phyloP scores from a whole-genome alignment of 257 asterid species.

The Solanum boliviense region DNA sequence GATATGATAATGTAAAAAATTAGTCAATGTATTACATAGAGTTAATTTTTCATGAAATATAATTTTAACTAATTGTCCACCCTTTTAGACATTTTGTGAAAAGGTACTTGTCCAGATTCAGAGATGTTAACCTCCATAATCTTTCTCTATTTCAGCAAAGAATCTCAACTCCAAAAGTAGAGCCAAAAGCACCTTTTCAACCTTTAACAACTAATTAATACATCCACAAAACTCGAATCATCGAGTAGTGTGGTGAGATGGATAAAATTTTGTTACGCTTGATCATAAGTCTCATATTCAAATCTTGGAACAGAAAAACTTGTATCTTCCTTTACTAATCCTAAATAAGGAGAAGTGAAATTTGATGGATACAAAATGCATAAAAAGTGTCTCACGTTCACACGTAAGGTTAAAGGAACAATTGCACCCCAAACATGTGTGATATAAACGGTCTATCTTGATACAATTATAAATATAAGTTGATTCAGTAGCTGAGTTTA shows the following conservation, averaged over 20 bases:
- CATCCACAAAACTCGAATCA: neutral
- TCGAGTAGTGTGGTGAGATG: neutral
- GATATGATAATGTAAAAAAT: too few relatives aligned
- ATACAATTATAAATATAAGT: neutral
- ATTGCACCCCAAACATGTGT: neutral
- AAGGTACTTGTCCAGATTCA: neutral
- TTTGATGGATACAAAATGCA: neutral
- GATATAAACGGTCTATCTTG: neutral
- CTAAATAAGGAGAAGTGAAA: neutral
- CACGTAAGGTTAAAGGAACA: neutral
- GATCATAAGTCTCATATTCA: neutral
- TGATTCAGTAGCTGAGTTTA: neutral
- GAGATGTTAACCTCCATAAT: neutral
- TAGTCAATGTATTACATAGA: neutral
- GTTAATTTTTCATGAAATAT: neutral
- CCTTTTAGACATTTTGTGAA: neutral
- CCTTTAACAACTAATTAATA: neutral
- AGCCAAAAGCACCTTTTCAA: neutral
- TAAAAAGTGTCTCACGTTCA: neutral
- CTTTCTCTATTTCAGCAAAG: neutral
- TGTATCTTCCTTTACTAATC: neutral
- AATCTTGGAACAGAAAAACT: neutral
- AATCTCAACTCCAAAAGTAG: neutral
- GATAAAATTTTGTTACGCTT: neutral
- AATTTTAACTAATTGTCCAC: neutral